Percentiles rank a stretch among this genome's conserved stretches.
phyloP scores from a whole-genome alignment of 805 yeast genomes.

The Lipomyces kockii region DNA sequence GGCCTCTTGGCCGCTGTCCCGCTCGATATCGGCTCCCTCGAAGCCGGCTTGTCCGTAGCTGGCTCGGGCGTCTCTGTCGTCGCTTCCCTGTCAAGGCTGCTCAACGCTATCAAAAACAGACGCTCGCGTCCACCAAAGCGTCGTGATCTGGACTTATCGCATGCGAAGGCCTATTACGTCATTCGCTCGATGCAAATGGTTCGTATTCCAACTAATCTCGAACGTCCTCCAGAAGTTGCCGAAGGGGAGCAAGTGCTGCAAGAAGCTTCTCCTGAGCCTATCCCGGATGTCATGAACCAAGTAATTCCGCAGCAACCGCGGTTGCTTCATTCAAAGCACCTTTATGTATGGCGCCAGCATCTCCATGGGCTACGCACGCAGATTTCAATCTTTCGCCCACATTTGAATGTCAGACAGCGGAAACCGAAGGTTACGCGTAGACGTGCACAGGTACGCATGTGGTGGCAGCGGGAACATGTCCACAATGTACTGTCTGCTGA shows the following conservation, averaged over 20 bases:
- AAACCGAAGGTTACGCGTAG: background rate
- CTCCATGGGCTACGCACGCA: background rate
- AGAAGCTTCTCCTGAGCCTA: slow-evolving; percentile 3
- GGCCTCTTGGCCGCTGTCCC: slow-evolving; percentile 4
- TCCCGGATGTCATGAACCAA: background rate
- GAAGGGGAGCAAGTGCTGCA: background rate
- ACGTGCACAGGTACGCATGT: background rate
- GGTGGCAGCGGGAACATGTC: slow-evolving; percentile 36
- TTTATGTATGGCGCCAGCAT: slow-evolving; percentile 7
- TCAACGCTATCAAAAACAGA: slow-evolving; percentile 6
- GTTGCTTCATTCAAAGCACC: slow-evolving; percentile 11
- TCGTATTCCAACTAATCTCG: slow-evolving; percentile 27
- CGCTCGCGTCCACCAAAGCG: slow-evolving; percentile 24
- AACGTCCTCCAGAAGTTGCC: slow-evolving; percentile 12
- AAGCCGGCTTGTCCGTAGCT: slow-evolving; percentile 17
- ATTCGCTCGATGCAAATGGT: slow-evolving; percentile 22
- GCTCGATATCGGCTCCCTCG: slow-evolving; percentile 16
- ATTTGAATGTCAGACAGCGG: background rate
- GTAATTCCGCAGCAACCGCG: slow-evolving; percentile 13
- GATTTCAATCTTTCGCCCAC: slow-evolving; percentile 6
- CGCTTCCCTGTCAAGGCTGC: slow-evolving; percentile 10
- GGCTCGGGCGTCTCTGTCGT: slow-evolving; percentile 22
- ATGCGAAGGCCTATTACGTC: slow-evolving; percentile 22
- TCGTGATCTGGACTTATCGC: slow-evolving; percentile 13
- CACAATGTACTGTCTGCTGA: slow-evolving; percentile 17